phyloP scores from a whole-genome alignment of 2,329 filamentous ascomycete species.

The Sarocladium brachiariae region DNA sequence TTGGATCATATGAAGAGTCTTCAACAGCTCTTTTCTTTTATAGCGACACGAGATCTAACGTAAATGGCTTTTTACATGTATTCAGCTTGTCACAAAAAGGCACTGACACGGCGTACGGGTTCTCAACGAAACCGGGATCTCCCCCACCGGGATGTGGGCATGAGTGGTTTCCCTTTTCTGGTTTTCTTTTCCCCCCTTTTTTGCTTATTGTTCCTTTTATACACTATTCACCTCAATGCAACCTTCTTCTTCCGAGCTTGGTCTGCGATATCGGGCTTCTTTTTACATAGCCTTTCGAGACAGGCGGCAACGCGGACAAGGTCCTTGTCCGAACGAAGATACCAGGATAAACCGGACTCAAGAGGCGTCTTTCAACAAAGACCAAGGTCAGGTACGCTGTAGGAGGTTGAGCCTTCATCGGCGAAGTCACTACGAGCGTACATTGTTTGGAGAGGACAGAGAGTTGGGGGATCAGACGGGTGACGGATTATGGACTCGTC shows the following conservation, averaged over 20 bases:
- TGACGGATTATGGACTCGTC: background rate
- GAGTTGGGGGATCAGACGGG: conserved; percentile 14
- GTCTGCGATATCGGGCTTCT: background rate
- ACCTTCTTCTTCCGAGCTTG: conserved; percentile 13
- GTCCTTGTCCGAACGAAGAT: conserved; percentile 25
- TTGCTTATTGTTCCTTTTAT: conserved; percentile 15
- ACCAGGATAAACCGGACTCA: conserved; percentile 25
- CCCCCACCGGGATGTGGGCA: conserved; percentile 24
- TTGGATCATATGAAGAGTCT: conserved; percentile 22
- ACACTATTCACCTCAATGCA: conserved; percentile 3
- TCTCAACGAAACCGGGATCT: conserved; percentile 39
- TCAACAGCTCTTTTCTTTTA: conserved; percentile 30
- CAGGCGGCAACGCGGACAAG: conserved; percentile 3
- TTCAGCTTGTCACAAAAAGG: conserved; percentile 25
- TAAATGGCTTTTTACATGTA: conserved; percentile 28
- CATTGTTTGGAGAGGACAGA: conserved; percentile 17
- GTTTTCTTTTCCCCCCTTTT: conserved; percentile 23
- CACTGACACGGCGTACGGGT: conserved; percentile 34
- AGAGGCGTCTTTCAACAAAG: conserved; percentile 43
- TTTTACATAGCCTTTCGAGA: conserved; percentile 15
- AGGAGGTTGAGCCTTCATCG: background rate
- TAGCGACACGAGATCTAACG: conserved; percentile 19
- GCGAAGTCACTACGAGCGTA: conserved; percentile 17
- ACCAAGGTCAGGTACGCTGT: conserved; percentile 17
- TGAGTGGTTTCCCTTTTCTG: conserved; percentile 29